Evolutionary conservation across 192 early-diverging fungal species (phyloP), one percentile per base, ranked within the genome.

Genomic region (Podila epicladia): DNA sequence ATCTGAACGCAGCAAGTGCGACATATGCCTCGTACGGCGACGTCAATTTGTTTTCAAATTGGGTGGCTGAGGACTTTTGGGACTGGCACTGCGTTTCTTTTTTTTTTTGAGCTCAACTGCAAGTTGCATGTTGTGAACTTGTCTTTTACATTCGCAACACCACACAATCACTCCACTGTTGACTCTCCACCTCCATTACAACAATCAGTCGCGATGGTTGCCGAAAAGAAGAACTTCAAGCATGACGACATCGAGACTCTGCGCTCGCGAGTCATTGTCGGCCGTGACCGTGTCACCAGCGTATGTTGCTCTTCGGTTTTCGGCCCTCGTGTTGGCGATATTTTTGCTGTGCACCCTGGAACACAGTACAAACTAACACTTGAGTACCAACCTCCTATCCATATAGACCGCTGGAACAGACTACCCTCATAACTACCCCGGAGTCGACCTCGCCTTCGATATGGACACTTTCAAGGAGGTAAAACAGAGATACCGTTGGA

Each of bases 331-430:
- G 9, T 9, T 63, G 45, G 58, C 41, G 9, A 35, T 26, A 37
- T 63, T 7, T 31, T 11, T 17, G 22, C 13, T 28, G 20, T n/a
- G 6, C 32, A 13, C 48, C 9, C 6, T 32, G 9, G 29, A 17
- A n/a, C 51, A 32, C 9, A 41, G 33, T 22, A 7, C 28, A 9
- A 51, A 17, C 50, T 49, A 32, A 35, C 12, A n/a, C 53, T 71
- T 19, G 17, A 24, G 12, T 37, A 7, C 17, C 12, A 24, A 17
- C 45, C 11, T 24, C 65, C 28, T 61, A 58, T 64, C 33, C 60
- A 65, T n/a, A 45, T 82, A 95, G 94, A 89, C 91, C 5, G 93
- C 93, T n/a, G 89, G 89, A 11, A 93, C 87, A 37, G 94, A 96
- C 38, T 95, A 89, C 77, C 95, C 94, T 29, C 86, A 88, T 58